Base-by-base conservation (phyloP, 352 stramenopile genomes). In the Phytophthora foliorum region DNA sequence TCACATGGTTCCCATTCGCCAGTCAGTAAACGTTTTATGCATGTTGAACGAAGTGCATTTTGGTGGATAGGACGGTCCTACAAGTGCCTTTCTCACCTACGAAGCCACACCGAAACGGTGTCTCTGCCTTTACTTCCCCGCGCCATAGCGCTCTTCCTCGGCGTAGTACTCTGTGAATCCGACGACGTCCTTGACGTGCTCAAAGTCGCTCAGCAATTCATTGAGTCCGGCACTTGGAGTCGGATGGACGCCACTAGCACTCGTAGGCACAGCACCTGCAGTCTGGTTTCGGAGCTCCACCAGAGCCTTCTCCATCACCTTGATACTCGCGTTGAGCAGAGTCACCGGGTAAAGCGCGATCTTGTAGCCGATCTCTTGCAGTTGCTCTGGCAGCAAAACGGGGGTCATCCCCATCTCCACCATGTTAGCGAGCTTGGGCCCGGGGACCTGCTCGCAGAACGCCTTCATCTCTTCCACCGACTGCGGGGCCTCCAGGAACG, bases 341-440 rank as follows among this genome's bases (percentile, higher is more conserved):
- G 93, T 98, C 50, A 98, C 68, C 13, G 96, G 96, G 80, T 98
- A 98, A 8, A 91, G 85, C 4, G 90, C 94, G 64, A 99, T 91
- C 34, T 89, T 97, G 73, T 97, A 99, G 31, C 96, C 94, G 56
- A 99, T 96, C 49, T 95, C 56, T 54, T 92, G 78, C 25, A 99
- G 78, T 65, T 97, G 69, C 46, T 80, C 62, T 0, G 93, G 86
- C 34, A 89, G 74, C 39, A 98, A 66, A 19, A 98, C 86, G 7
- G 94, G 96, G 19, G 94, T 98, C 50, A 90, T 81, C 10, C 96
- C 96, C 17, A 91, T 91, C 75, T 98, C 93, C n/a, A 98, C 81
- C 94, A 98, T 98, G 69, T 98, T 98, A 29, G 93, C 93, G 46
- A 98, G 79, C 80, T 98, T 98, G 17, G 90, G 77, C 27, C 95